phyloP scores from a whole-genome alignment of 1,284 basidiomycete species.

The Ceratobasidium sp. region DNA sequence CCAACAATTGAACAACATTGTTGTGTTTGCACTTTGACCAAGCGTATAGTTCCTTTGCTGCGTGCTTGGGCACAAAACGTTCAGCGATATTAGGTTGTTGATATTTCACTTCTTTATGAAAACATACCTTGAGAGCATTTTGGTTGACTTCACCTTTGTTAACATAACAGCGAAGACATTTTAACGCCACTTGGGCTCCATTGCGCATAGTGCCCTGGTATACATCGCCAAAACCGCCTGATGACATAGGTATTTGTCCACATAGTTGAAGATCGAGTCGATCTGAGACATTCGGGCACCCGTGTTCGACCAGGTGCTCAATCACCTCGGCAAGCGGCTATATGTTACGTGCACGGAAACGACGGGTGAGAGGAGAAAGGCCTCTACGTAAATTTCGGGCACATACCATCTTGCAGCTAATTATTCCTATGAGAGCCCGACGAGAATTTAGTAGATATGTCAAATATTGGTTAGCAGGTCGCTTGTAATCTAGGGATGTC shows the following conservation, averaged over 20 bases:
- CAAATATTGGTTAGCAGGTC: no score
- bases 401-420: no score
- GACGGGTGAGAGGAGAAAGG: no score
- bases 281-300: neutral
- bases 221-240: constrained; percentile 13
- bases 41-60: neutral
- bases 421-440: no score
- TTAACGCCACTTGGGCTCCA: neutral
- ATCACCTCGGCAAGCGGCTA: neutral
- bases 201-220: neutral
- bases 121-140: neutral
- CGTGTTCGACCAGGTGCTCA: neutral
- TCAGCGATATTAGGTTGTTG: neutral
- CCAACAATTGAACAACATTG: constrained; percentile 3
- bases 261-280: neutral
- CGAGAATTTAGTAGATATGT: no score
- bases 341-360: no score
- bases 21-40: constrained; percentile 2
- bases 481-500: no score
- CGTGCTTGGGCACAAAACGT: no score
- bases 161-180: neutral
- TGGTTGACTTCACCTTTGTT: neutral
- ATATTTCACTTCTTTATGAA: neutral
- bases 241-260: neutral
- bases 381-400: no score